Base-by-base conservation (phyloP, 2,329 filamentous ascomycete genomes). In the Endothia cerciana region DNA sequence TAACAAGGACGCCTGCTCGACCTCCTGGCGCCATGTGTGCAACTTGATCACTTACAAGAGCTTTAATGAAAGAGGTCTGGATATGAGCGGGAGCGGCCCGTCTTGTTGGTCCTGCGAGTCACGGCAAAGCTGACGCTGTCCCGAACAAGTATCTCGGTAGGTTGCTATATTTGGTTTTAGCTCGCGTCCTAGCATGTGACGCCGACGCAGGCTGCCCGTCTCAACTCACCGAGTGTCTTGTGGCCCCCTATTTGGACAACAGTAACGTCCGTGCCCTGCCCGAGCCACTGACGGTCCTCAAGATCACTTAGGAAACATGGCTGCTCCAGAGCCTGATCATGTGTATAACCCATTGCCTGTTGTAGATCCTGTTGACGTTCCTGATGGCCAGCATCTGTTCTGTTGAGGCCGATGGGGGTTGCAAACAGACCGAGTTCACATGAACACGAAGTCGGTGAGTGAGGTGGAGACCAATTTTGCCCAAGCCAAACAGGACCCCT, bases 171-270 rank as follows among this genome's bases (percentile, higher is more conserved):
- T 43, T 43, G 41, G n/a, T 61, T 49, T 56, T 53, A 56, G 22
- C 47, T 33, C 17, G 15, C 47, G n/a, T n/a, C n/a, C n/a, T n/a
- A n/a, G n/a, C 58, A 28, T 15, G 58, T 43, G 45, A 36, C 41
- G 40, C 25, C 49, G 56, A 41, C 28, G 38, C 43, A 45, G 28
- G 60, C 53, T n/a, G 49, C 13, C 28, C 40, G n/a, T 47, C 45
- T 51, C 45, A 47, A 67, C 57, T 67, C 47, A 67, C 65, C 59
- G 51, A 65, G 60, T 28, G 59, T 58, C 57, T 51, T 49, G 22
- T 62, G 65, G n/a, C 59, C 65, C 47, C 65, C 65, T 43, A 67
- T 59, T 19, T 67, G 63, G 49, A 67, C 63, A 45, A 67, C 53
- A 15, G 63, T 65, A 28, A 67, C 60, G 25, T 56, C 65, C 17